phyloP scores from a whole-genome alignment of 2,329 filamentous ascomycete genomes.

The Neoarthrinium moseri region DNA sequence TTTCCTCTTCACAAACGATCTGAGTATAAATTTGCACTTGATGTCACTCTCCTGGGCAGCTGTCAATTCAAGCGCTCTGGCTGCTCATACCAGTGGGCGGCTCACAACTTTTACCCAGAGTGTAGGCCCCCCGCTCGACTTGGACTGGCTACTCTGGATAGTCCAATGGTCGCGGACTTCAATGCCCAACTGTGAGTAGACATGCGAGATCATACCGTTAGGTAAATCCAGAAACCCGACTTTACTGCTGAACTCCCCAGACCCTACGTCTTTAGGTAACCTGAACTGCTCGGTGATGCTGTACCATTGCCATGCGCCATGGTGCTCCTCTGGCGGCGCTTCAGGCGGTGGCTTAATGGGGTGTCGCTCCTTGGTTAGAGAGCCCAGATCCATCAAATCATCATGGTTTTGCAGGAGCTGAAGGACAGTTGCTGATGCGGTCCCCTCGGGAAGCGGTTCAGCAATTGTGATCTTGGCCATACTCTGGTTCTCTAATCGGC shows the following conservation, averaged over 20 bases:
- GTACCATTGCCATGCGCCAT: background rate
- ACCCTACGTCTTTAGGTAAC: constrained; percentile 1
- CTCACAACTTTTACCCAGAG: background rate
- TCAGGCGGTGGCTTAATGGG: constrained; percentile 1
- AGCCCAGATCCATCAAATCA: constrained; percentile 1
- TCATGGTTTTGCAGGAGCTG: constrained; percentile 1
- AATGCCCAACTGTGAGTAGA: background rate
- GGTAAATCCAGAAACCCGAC: constrained; percentile 2
- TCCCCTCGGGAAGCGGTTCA: background rate
- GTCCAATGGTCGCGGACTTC: constrained; percentile 1
- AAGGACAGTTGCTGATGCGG: background rate
- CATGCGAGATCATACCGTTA: constrained; percentile 3
- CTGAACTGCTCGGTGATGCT: constrained; percentile 1
- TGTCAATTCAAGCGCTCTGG: background rate
- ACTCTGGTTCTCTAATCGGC: no score
- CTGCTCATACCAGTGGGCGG: background rate
- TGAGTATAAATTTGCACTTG: background rate
- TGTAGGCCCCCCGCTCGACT: background rate
- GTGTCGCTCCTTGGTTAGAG: constrained; percentile 2
- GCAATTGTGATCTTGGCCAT: constrained; percentile 1
- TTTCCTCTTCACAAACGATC: constrained; percentile 2
- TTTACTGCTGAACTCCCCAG: constrained; percentile 2
- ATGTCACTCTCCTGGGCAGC: background rate
- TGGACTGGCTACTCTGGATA: background rate
- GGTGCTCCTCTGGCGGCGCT: constrained; percentile 3